These are phyloP conservation scores for Marsdenia floribunda DNA, from an alignment of 257 asterid species.

Conservation along the genomic window DNA sequence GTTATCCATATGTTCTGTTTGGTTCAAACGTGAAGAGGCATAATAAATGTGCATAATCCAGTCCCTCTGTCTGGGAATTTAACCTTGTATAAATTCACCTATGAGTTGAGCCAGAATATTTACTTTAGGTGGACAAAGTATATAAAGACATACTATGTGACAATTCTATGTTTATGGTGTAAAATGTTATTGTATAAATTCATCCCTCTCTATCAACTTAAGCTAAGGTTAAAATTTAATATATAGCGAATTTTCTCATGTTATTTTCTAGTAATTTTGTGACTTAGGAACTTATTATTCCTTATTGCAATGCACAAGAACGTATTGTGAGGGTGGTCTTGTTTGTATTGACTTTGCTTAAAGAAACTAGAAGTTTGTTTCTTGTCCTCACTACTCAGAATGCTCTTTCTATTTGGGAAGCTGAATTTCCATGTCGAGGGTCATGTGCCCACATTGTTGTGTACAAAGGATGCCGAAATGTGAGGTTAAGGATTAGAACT, in stretches of 20 bases:
- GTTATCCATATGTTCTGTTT: no score
- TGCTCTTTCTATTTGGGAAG: slow-evolving; percentile 29
- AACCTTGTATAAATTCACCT: background rate
- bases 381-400: slow-evolving; percentile 23
- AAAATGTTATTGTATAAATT: no score
- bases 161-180: background rate
- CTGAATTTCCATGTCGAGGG: slow-evolving; percentile 24
- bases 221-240: no score
- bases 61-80: no score
- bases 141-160: background rate
- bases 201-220: no score
- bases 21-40: no score
- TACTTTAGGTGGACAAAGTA: background rate
- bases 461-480: slow-evolving; percentile 26
- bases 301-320: slow-evolving; percentile 20
- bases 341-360: slow-evolving; percentile 23
- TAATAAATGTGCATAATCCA: no score
- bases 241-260: background rate
- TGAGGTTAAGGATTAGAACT: slow-evolving; percentile 18
- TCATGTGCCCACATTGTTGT: slow-evolving; percentile 16
- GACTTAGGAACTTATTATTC: background rate
- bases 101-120: background rate
- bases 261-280: background rate
- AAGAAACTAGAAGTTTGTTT: slow-evolving; percentile 16
- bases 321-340: slow-evolving; percentile 19